phyloP scores from a whole-genome alignment of 1,139 yeast species.

The Sugiyamaella sp. region DNA sequence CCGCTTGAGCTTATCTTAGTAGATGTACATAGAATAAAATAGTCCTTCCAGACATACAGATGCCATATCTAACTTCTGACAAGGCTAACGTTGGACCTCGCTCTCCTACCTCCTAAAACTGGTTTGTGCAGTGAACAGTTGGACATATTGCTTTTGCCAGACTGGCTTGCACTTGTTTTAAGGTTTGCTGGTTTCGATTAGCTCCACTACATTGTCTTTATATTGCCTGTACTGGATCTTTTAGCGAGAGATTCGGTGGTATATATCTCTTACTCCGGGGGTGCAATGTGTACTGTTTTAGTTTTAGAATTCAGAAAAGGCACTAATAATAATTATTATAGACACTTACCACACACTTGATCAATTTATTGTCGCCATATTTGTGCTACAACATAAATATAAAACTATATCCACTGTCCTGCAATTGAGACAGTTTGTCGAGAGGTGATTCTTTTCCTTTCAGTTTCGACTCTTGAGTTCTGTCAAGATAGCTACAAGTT shows the following conservation, averaged over 20 bases:
- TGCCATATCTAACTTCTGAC: slow-evolving; percentile 12
- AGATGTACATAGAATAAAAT: slow-evolving; percentile 10
- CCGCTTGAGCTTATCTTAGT: slow-evolving; percentile 21
- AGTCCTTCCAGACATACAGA: slow-evolving; percentile 13
- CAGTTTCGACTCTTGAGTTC: background rate
- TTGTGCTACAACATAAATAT: slow-evolving; percentile 11
- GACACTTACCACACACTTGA: background rate
- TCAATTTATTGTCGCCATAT: slow-evolving; percentile 12
- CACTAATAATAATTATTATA: slow-evolving; percentile 12
- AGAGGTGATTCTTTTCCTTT: background rate
- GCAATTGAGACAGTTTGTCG: background rate
- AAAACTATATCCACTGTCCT: slow-evolving; percentile 11
- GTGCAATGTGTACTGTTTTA: slow-evolving; percentile 10
- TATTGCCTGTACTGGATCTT: slow-evolving; percentile 14
- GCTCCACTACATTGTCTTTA: slow-evolving; percentile 13
- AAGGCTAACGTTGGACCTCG: slow-evolving; percentile 12
- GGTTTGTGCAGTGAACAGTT: slow-evolving; percentile 13
- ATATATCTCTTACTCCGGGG: slow-evolving; percentile 13
- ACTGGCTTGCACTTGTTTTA: slow-evolving; percentile 8
- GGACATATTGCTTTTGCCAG: slow-evolving; percentile 8
- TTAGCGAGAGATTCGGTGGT: slow-evolving; percentile 17
- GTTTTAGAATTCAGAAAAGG: slow-evolving; percentile 16
- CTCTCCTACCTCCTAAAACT: slow-evolving; percentile 14
- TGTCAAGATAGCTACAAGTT: background rate
- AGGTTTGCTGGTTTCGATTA: slow-evolving; percentile 14